Conservation (phyloP, 1,284 basidiomycete genomes). For the Trametes sp. region DNA sequence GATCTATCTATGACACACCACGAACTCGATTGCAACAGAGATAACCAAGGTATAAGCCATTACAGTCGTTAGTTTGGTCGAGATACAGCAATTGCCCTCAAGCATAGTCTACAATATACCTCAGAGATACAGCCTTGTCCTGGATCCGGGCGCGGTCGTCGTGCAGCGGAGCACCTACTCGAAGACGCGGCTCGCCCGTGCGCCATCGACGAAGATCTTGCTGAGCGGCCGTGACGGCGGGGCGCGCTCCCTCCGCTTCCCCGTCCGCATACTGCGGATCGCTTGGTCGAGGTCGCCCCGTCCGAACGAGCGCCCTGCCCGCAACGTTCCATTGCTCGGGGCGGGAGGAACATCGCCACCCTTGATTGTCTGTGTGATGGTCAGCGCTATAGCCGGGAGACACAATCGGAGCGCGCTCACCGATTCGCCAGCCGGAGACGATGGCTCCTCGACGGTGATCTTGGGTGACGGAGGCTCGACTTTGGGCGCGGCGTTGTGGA, state of each 20-base stretch:
- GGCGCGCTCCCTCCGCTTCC: constrained; percentile 61
- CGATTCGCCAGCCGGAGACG: constrained; percentile 38
- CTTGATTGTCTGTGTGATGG: constrained; percentile 49
- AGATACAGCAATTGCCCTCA: constrained; percentile 25
- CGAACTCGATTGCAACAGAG: constrained; percentile 6
- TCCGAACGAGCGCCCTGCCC: constrained; percentile 59
- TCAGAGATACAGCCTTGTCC: constrained; percentile 10
- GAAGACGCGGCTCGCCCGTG: constrained; percentile 50
- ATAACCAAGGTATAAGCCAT: constrained; percentile 18
- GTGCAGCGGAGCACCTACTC: constrained; percentile 28
- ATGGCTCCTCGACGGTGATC: constrained; percentile 37
- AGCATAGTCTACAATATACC: constrained; percentile 15
- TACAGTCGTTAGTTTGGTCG: constrained; percentile 24
- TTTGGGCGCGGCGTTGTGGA: constrained; percentile 62
- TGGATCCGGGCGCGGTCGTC: background rate
- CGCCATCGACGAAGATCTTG: constrained; percentile 85
- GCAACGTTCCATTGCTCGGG: constrained; percentile 30
- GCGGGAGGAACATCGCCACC: constrained; percentile 32
- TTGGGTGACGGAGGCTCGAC: constrained; percentile 33
- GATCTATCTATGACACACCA: constrained; percentile 1
- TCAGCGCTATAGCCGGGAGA: background rate
- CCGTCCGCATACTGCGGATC: constrained; percentile 80
- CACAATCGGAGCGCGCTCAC: constrained; percentile 30
- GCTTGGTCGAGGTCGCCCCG: constrained; percentile 84
- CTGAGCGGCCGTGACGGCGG: constrained; percentile 57